Evolutionary conservation across 129 eudicot species (phyloP), one percentile per base, ranked within the genome.

Genomic region (Flaveria linearis): DNA sequence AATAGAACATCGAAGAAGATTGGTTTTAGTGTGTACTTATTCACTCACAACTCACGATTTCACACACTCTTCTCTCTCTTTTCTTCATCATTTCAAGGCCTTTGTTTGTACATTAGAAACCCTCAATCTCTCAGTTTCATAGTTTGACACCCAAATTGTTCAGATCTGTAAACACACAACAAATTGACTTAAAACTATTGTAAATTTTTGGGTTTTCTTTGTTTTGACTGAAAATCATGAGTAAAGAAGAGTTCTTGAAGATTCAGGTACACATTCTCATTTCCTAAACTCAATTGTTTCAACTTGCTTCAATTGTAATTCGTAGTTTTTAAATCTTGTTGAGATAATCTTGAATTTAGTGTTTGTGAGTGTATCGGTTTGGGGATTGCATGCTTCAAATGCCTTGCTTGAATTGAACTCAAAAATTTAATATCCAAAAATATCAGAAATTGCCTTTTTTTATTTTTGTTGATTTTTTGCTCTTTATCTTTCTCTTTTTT

Each of bases 181-280:
- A 5, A 7, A 22, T 39, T 60, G 6, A 4, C 7, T 36, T 36
- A 36, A 36, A 36, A 5, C 7, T 36, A 36, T 5, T 36, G 41
- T 36, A 36, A 36, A 36, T 36, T 33, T 36, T 8, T 36, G 41
- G 41, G 41, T 5, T 36, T 36, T 36, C 7, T 36, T 36, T 36
- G 41, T 36, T 36, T 36, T 5, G 8, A 36, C 41, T 36, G 56
- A 51, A 28, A 81, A 74, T 62, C 26, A 91, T 91, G 97, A 91
- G 94, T 80, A 91, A 91, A 86, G 91, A 91, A 88, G 97, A 91
- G 86, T 81, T 91, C 60, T 84, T 91, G 94, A 91, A 88, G 97
- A 84, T 86, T 82, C 94, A 91, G 97, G 97, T 90, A 86, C 70
- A 17, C 42, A 22, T 46, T 64, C 12, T 30, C 22, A 14, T 28